Evolutionary conservation across 305 asterid genomes (phyloP).

Genomic region (Plantago lanceolata): DNA sequence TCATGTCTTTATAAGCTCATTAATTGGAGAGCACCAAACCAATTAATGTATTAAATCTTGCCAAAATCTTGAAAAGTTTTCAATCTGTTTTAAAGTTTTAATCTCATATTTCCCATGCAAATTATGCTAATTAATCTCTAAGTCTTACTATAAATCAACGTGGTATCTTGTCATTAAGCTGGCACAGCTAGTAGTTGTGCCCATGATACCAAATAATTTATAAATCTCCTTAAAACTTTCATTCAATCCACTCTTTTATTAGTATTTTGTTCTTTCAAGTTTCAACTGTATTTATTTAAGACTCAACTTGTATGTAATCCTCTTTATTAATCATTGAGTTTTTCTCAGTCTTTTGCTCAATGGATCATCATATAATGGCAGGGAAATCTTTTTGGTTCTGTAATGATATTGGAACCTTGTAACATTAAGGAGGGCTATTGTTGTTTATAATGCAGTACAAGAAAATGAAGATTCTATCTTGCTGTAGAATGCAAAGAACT

Average conservation of each 20-base stretch:
- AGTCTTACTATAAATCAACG: conserved; percentile 28
- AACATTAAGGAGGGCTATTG: neutral
- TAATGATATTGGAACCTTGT: conserved; percentile 23
- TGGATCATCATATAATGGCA: conserved; percentile 5
- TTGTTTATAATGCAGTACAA: neutral
- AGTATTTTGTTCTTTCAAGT: neutral
- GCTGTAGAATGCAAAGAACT: conserved; percentile 23
- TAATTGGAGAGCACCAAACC: neutral
- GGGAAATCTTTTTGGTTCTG: conserved; percentile 13
- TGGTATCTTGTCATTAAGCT: conserved; percentile 33
- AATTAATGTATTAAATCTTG: neutral
- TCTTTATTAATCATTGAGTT: conserved; percentile 7
- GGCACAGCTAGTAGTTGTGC: conserved; percentile 27
- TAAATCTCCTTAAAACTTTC: conserved; percentile 13
- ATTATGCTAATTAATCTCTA: conserved; percentile 1
- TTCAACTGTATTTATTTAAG: conserved; percentile 10
- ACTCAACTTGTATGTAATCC: neutral
- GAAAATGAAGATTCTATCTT: conserved; percentile 26
- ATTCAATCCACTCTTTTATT: conserved; percentile 10
- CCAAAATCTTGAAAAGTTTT: neutral
- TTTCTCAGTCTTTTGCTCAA: too few species aligned
- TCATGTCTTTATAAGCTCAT: neutral
- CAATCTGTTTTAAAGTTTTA: neutral
- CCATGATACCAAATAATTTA: conserved; percentile 7
- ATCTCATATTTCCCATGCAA: conserved; percentile 9